phyloP scores from a whole-genome alignment of 169 alveolate genomes.

The Plasmodium ovale region DNA sequence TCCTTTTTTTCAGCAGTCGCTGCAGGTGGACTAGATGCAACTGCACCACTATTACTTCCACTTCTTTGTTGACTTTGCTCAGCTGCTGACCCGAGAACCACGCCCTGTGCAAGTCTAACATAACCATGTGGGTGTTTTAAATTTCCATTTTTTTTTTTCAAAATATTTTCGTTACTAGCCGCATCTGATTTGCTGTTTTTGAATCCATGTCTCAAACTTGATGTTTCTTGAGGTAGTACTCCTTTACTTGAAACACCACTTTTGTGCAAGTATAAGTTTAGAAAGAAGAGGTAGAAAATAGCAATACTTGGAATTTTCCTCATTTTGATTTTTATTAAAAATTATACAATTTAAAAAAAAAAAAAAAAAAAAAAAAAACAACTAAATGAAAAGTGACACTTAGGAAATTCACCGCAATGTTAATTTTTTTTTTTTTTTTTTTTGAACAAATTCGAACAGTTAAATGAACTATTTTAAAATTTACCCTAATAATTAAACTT shows the following conservation, averaged over 20 bases:
- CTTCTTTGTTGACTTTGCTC: not conserved
- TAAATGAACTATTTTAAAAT: not conserved
- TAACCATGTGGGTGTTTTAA: not conserved
- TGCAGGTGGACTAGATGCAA: too few species aligned
- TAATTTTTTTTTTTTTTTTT: too few species aligned
- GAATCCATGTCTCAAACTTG: slow-evolving; percentile 10
- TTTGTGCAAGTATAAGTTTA: slow-evolving; percentile 15
- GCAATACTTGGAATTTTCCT: not conserved
- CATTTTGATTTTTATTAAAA: not conserved
- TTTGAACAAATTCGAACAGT: not conserved
- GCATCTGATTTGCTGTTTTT: not conserved
- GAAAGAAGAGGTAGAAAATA: slow-evolving; percentile 5
- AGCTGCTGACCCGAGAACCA: not conserved
- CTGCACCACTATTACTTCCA: not conserved
- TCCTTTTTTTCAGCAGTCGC: too few species aligned
- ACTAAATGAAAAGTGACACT: too few species aligned
- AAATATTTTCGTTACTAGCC: not conserved
- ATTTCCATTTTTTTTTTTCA: not conserved
- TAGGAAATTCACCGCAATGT: too few species aligned
- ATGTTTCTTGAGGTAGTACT: not conserved
- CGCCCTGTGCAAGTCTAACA: not conserved
- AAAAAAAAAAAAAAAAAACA: too few species aligned
- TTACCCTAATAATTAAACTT: not conserved
- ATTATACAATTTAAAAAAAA: too few species aligned
- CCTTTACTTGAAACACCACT: not conserved